phyloP scores from a whole-genome alignment of 768 basidiomycete species.

The Tylopilus sp. region DNA sequence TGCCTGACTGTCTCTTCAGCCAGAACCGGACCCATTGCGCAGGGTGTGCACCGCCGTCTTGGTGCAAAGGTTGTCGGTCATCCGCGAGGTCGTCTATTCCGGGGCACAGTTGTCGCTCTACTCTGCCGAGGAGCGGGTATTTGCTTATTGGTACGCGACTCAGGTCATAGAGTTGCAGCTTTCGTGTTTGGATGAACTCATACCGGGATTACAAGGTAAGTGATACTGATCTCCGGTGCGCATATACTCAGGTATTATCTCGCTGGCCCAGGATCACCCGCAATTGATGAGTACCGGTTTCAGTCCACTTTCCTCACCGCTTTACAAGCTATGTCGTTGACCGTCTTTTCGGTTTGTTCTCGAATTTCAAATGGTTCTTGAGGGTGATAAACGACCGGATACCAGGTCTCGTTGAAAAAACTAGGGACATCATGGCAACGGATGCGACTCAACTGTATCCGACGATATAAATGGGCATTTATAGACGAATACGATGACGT shows the following conservation, averaged over 20 bases:
- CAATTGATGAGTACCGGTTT: slow-evolving; percentile 46
- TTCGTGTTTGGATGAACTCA: slow-evolving; percentile 47
- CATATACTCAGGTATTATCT: too few species aligned
- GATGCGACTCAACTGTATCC: slow-evolving; percentile 53
- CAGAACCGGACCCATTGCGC: slow-evolving; percentile 27
- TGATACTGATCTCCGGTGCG: slow-evolving; percentile 11
- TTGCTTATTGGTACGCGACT: slow-evolving; percentile 74
- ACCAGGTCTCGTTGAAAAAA: slow-evolving; percentile 47
- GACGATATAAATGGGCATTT: slow-evolving; percentile 81
- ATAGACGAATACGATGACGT: slow-evolving; percentile 54
- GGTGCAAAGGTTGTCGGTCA: slow-evolving; percentile 54
- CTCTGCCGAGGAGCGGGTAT: slow-evolving; percentile 58
- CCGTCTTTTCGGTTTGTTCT: slow-evolving; percentile 50
- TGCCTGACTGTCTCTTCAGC: slow-evolving; percentile 15
- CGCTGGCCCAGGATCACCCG: slow-evolving; percentile 13
- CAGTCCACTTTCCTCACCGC: slow-evolving; percentile 53
- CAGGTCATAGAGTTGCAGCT: slow-evolving; percentile 58
- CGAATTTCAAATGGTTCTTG: background rate
- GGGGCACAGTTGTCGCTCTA: slow-evolving; percentile 80
- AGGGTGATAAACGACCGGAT: background rate
- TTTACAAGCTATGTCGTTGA: slow-evolving; percentile 52
- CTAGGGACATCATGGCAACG: slow-evolving; percentile 48
- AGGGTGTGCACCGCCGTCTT: slow-evolving; percentile 36
- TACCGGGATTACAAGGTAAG: slow-evolving; percentile 39
- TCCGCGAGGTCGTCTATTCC: slow-evolving; percentile 68